Evolutionary conservation across 2,329 filamentous ascomycete species (phyloP).

Genomic region (Venturia asperata): DNA sequence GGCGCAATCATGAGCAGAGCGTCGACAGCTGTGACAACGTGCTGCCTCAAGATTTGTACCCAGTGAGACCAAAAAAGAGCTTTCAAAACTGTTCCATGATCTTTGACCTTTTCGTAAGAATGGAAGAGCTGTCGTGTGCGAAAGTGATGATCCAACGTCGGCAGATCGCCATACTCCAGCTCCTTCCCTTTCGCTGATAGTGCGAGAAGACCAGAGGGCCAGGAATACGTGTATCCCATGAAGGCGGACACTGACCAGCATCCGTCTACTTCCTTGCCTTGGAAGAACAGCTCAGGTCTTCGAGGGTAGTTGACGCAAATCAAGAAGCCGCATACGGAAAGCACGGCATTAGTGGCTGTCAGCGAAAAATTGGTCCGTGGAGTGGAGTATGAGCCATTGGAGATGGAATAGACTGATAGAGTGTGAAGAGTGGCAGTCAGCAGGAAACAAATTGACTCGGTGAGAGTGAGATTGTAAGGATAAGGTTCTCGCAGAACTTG

Average conservation of each 20-base stretch:
- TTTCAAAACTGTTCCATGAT: conserved; percentile 48
- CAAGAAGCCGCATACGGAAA: not conserved
- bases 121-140: conserved; percentile 22
- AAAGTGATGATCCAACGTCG: conserved; percentile 18
- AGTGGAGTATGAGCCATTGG: conserved; percentile 1
- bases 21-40: conserved; percentile 47
- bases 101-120: conserved; percentile 16
- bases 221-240: conserved; percentile 58
- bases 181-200: conserved; percentile 25
- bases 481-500: conserved; percentile 8
- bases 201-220: conserved; percentile 51
- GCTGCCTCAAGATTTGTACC: conserved; percentile 51
- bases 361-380: not conserved
- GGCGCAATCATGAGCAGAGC: conserved; percentile 60
- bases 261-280: conserved; percentile 48
- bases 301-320: conserved; percentile 17
- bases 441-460: conserved; percentile 9
- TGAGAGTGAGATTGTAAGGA: conserved; percentile 14
- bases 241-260: conserved; percentile 56
- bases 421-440: not conserved
- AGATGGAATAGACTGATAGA: conserved; percentile 2
- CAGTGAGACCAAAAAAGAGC: conserved; percentile 54
- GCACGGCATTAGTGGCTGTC: conserved; percentile 1
- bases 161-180: conserved; percentile 24
- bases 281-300: conserved; percentile 16